Evolutionary conservation across 2,329 filamentous ascomycete genomes (phyloP).

Genomic region (Anisogramma anomala): DNA sequence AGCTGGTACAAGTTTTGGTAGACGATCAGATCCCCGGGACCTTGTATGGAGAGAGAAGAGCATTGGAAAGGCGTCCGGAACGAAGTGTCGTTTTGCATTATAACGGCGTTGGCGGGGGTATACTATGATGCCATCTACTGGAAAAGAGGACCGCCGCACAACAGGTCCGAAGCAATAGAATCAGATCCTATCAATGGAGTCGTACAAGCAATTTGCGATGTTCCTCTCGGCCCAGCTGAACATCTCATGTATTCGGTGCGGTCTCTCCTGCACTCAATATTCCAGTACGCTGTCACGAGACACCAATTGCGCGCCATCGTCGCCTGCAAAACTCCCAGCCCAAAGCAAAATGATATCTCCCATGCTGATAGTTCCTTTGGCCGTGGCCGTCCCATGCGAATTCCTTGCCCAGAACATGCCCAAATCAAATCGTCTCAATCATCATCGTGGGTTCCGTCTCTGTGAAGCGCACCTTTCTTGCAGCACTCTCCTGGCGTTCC

Average conservation of each 20-base stretch:
- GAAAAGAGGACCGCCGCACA: background rate
- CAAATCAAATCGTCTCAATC: constrained; percentile 10
- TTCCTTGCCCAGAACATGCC: background rate
- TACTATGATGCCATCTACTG: constrained; percentile 4
- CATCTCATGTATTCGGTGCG: no score
- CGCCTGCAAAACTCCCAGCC: background rate
- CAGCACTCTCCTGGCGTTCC: constrained; percentile 19
- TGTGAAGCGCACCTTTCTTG: constrained; percentile 29
- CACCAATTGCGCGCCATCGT: background rate
- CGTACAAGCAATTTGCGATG: background rate
- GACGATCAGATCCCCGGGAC: background rate
- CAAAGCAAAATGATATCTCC: background rate
- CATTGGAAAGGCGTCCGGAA: background rate
- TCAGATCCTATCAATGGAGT: background rate
- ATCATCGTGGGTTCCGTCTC: constrained; percentile 24
- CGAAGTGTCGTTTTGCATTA: background rate
- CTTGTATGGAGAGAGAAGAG: background rate
- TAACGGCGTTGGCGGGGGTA: constrained; percentile 3
- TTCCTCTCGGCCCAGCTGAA: background rate
- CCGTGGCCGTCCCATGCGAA: background rate
- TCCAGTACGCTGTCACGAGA: background rate
- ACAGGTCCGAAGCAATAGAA: background rate
- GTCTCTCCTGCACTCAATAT: no score
- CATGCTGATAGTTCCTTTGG: background rate
- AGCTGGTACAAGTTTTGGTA: constrained; percentile 50